Conservation (phyloP, 176 grass and related monocot genomes). For the Carex scoparia region DNA sequence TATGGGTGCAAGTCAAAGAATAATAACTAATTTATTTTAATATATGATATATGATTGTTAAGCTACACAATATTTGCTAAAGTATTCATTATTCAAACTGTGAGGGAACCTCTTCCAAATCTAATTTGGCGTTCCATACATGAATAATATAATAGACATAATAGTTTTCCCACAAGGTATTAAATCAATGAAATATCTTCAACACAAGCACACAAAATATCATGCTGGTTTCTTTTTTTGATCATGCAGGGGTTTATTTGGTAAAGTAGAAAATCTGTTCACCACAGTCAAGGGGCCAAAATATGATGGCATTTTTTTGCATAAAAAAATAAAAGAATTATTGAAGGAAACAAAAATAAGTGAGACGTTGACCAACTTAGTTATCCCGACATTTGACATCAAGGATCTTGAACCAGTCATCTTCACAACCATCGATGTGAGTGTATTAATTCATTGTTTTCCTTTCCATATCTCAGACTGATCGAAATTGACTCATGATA, state of each 20-base stretch:
- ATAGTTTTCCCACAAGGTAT: neutral
- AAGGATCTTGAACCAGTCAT: constrained; percentile 33
- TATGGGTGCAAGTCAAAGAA: neutral
- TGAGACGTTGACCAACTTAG: constrained; percentile 34
- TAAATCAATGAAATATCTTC: neutral
- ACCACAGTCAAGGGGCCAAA: constrained; percentile 11
- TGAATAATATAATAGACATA: neutral
- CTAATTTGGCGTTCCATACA: neutral
- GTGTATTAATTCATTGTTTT: neutral
- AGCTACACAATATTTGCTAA: neutral
- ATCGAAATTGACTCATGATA: neutral
- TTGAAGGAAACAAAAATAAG: constrained; percentile 13
- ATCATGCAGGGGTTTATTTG: neutral
- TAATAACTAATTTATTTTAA: too few relatives aligned
- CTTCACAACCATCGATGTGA: constrained; percentile 39
- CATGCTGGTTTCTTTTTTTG: neutral
- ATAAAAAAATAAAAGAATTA: constrained; percentile 16
- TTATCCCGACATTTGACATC: constrained; percentile 41
- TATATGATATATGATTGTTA: neutral
- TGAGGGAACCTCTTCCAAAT: neutral
- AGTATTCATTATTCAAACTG: neutral
- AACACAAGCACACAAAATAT: neutral
- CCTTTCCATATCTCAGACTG: neutral
- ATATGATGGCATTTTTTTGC: constrained; percentile 34
- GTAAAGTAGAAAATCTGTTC: neutral